Conservation (phyloP, 2,329 filamentous ascomycete genomes). For the Aureobasidium sp. region DNA sequence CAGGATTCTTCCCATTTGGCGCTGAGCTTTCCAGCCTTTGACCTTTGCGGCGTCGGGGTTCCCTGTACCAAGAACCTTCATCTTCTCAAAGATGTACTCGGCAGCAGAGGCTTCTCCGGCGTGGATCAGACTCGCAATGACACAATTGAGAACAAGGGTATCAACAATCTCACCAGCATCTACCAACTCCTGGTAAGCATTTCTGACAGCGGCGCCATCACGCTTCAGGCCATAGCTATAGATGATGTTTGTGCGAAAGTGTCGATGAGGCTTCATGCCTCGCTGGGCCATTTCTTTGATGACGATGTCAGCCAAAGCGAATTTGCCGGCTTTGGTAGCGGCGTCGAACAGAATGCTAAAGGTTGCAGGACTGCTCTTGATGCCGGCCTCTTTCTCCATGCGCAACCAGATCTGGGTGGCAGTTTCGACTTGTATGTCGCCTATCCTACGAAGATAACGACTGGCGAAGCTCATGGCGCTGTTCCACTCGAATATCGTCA, state of each 20-base stretch:
- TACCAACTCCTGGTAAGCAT: conserved; percentile 77
- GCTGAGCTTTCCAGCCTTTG: conserved; percentile 36
- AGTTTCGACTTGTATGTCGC: conserved; percentile 55
- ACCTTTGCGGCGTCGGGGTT: conserved; percentile 29
- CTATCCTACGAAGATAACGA: conserved; percentile 56
- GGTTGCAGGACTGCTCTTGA: conserved; percentile 66
- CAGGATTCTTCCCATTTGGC: conserved; percentile 42
- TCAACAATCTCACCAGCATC: conserved; percentile 80
- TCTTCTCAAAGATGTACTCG: conserved; percentile 72
- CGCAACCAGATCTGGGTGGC: conserved; percentile 76
- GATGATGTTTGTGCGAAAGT: conserved; percentile 74
- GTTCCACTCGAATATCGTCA: conserved; percentile 71
- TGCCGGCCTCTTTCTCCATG: conserved; percentile 69
- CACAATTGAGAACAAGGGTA: conserved; percentile 75
- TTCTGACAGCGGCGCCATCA: conserved; percentile 67
- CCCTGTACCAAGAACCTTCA: conserved; percentile 59
- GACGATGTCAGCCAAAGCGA: conserved; percentile 74
- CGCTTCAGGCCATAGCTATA: conserved; percentile 72
- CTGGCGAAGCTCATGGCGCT: conserved; percentile 73
- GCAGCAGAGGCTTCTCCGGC: conserved; percentile 71
- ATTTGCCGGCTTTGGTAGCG: conserved; percentile 79
- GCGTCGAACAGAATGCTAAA: conserved; percentile 91
- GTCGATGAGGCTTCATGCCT: conserved; percentile 63
- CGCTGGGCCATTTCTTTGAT: conserved; percentile 72
- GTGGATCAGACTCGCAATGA: conserved; percentile 70